These are phyloP conservation scores for Fusarium decemcellulare DNA, from an alignment of 2,329 filamentous ascomycete genomes.

Conservation along the genomic window DNA sequence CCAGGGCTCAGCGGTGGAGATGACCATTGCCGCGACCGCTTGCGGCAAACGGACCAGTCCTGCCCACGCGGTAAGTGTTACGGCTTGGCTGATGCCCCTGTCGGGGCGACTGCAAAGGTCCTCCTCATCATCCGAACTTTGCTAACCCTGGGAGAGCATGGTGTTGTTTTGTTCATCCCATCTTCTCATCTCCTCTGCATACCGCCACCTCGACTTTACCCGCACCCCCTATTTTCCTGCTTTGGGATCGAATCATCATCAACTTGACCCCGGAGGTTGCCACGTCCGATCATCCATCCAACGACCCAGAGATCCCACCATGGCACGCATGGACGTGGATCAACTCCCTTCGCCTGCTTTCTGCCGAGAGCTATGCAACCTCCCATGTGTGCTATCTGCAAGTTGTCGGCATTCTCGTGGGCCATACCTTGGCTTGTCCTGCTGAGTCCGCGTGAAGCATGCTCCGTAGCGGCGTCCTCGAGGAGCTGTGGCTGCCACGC, in stretches of 20 bases:
- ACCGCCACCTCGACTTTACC: conserved; percentile 21
- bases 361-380: conserved; percentile 7
- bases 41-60: conserved; percentile 29
- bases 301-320: conserved; percentile 1
- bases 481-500: conserved; percentile 10
- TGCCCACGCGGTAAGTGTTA: conserved; percentile 20
- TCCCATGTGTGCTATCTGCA: conserved; percentile 17
- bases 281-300: conserved; percentile 17
- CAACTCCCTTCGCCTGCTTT: conserved; percentile 3
- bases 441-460: conserved; percentile 9
- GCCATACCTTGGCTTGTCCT: conserved; percentile 23
- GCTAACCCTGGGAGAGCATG: conserved; percentile 33
- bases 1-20: conserved; percentile 7
- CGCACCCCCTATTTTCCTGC: conserved; percentile 28
- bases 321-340: neutral
- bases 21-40: neutral
- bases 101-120: conserved; percentile 31
- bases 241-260: conserved; percentile 13
- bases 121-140: conserved; percentile 41
- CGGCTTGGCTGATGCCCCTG: conserved; percentile 32
- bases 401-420: conserved; percentile 12
- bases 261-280: conserved; percentile 27
- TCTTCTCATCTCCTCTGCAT: conserved; percentile 36
- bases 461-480: conserved; percentile 6
- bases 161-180: conserved; percentile 36